phyloP scores from a whole-genome alignment of 208 protist species.

The Sergeia podlipaevii region DNA sequence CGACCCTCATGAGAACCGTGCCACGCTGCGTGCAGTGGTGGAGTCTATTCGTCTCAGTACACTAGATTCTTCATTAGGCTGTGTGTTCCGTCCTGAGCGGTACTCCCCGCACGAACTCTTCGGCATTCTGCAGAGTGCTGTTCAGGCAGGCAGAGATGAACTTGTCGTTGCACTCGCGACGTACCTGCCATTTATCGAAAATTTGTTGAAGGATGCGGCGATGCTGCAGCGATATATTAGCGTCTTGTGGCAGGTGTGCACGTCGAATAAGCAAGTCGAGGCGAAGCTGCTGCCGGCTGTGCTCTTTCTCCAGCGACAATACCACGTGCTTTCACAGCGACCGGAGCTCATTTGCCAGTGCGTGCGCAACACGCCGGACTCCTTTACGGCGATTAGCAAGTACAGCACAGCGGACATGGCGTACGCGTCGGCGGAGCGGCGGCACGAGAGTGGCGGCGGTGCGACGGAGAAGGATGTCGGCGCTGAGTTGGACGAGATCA shows the following conservation, averaged over 20 bases:
- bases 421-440: neutral
- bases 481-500: slow-evolving; percentile 1
- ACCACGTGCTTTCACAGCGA: slow-evolving; percentile 49
- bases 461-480: neutral
- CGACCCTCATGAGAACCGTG: slow-evolving; percentile 3
- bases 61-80: slow-evolving; percentile 12
- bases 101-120: slow-evolving; percentile 63
- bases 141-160: slow-evolving; percentile 51
- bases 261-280: slow-evolving; percentile 10
- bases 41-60: slow-evolving; percentile 39
- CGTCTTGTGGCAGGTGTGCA: slow-evolving; percentile 30
- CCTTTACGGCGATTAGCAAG: slow-evolving; percentile 25
- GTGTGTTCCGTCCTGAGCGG: slow-evolving; percentile 37
- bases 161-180: slow-evolving; percentile 31
- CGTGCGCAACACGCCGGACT: slow-evolving; percentile 42
- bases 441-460: neutral
- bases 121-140: slow-evolving; percentile 51
- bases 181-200: slow-evolving; percentile 78
- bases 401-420: slow-evolving; percentile 19
- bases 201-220: slow-evolving; percentile 22
- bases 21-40: slow-evolving; percentile 27
- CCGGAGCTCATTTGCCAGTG: slow-evolving; percentile 66
- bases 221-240: slow-evolving; percentile 49
- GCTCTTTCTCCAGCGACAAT: slow-evolving; percentile 48
- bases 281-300: slow-evolving; percentile 26